phyloP scores from a whole-genome alignment of 179 eudicot genomes.

The Beta macrorhiza region DNA sequence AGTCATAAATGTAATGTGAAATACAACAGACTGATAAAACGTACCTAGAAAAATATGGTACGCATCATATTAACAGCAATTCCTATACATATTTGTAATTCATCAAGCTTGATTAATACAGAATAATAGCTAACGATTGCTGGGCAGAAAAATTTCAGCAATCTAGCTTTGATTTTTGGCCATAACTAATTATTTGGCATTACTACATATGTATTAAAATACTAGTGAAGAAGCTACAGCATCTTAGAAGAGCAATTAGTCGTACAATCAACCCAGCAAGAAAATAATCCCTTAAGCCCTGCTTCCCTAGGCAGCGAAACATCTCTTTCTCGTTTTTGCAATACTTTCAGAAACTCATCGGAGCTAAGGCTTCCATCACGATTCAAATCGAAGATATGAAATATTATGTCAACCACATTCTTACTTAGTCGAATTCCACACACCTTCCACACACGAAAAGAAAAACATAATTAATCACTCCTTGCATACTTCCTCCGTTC shows the following conservation, averaged over 20 bases:
- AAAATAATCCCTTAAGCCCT: slow-evolving; percentile 43
- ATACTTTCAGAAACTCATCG: slow-evolving; percentile 67
- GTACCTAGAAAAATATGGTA: not conserved
- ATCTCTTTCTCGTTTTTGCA: slow-evolving; percentile 53
- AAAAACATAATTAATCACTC: not conserved
- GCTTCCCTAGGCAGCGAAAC: slow-evolving; percentile 42
- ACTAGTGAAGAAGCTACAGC: not conserved
- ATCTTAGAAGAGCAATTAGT: slow-evolving; percentile 35
- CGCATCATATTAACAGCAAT: slow-evolving; percentile 4
- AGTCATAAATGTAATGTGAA: no score
- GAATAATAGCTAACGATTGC: not conserved
- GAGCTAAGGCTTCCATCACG: slow-evolving; percentile 72
- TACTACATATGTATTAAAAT: not conserved
- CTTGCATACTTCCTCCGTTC: no score
- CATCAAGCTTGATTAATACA: not conserved
- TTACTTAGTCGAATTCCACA: slow-evolving; percentile 67
- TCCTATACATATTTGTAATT: slow-evolving; percentile 7
- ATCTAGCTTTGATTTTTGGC: not conserved
- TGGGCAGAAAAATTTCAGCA: not conserved
- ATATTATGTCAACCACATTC: slow-evolving; percentile 69
- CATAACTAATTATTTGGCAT: not conserved
- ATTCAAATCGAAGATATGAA: slow-evolving; percentile 60
- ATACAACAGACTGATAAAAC: no score
- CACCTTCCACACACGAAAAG: slow-evolving; percentile 41
- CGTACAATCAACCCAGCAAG: slow-evolving; percentile 72